Conservation (phyloP, 352 stramenopile species). For the Globisporangium cederbergense region DNA sequence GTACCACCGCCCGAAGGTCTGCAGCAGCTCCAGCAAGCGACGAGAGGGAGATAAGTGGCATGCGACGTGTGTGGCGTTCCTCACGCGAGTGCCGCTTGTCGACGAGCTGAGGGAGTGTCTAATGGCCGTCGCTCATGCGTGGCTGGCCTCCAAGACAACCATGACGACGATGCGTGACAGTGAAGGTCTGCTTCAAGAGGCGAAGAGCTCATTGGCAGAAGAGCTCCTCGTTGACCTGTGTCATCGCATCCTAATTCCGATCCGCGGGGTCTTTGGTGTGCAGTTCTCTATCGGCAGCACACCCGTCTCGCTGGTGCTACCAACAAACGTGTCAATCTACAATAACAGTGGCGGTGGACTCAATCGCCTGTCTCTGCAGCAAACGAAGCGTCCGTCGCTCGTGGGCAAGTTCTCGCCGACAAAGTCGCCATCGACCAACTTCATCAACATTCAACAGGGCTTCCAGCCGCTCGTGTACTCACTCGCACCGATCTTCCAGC, state of each 20-base stretch:
- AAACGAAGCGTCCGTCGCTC: slow-evolving; percentile 1
- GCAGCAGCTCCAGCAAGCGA: neutral
- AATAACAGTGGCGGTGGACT: slow-evolving; percentile 17
- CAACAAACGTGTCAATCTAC: slow-evolving; percentile 58
- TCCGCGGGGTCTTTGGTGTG: slow-evolving; percentile 68
- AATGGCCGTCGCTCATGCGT: slow-evolving; percentile 48
- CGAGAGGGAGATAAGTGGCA: slow-evolving; percentile 36
- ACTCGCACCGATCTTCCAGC: slow-evolving; percentile 59
- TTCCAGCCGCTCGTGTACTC: slow-evolving; percentile 74
- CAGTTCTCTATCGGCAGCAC: slow-evolving; percentile 38
- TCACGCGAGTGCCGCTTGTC: slow-evolving; percentile 66
- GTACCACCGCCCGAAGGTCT: slow-evolving; percentile 40
- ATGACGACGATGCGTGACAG: neutral
- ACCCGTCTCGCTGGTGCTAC: slow-evolving; percentile 43
- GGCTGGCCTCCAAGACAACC: slow-evolving; percentile 26
- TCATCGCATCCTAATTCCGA: slow-evolving; percentile 47
- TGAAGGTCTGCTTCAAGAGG: neutral
- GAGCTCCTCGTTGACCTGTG: slow-evolving; percentile 50
- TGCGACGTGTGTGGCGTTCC: slow-evolving; percentile 64
- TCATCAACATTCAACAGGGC: slow-evolving; percentile 44
- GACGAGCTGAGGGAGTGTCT: slow-evolving; percentile 50
- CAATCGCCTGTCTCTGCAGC: slow-evolving; percentile 6
- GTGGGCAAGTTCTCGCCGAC: slow-evolving; percentile 32
- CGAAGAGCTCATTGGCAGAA: slow-evolving; percentile 18
- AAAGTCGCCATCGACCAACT: slow-evolving; percentile 37